A percentile compares a stretch with the other conserved stretches of the same genome.
These are phyloP conservation scores for Trichoderma semiorbis DNA, from an alignment of 2,329 filamentous ascomycete genomes.

Conservation along the genomic window DNA sequence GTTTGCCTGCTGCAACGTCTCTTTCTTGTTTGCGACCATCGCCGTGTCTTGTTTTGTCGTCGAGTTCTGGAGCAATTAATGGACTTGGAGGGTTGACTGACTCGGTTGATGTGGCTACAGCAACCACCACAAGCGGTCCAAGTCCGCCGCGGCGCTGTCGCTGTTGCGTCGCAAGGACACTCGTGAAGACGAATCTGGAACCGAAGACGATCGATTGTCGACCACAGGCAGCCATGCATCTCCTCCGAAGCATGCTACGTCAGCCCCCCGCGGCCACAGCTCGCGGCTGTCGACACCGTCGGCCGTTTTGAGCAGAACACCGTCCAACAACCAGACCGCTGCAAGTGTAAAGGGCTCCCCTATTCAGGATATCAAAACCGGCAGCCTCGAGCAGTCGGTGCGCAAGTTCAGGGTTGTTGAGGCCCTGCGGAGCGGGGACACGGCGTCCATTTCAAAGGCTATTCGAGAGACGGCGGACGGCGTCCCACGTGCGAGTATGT, in stretches of 20 bases:
- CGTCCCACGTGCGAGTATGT: conserved; percentile 54
- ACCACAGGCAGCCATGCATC: conserved; percentile 30
- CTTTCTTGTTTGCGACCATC: not conserved
- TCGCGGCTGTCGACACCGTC: conserved; percentile 46
- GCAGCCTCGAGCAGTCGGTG: conserved; percentile 84
- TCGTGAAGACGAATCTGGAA: conserved; percentile 51
- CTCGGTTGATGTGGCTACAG: conserved; percentile 3
- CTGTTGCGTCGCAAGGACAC: conserved; percentile 52
- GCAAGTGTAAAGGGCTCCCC: conserved; percentile 22
- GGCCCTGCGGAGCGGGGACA: conserved; percentile 85
- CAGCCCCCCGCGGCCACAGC: conserved; percentile 40
- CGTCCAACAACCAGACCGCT: conserved; percentile 32
- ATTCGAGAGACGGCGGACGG: conserved; percentile 64
- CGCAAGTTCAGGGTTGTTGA: conserved; percentile 93
- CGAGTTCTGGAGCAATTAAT: not conserved
- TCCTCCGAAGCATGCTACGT: conserved; percentile 32
- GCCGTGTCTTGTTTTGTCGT: not conserved
- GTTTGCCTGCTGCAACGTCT: not conserved
- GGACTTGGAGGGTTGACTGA: not conserved
- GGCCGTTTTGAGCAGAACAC: conserved; percentile 39
- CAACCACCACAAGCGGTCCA: conserved; percentile 49
- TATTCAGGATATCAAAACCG: conserved; percentile 42
- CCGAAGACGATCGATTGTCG: conserved; percentile 47
- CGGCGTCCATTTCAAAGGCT: conserved; percentile 80
- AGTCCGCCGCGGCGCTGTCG: conserved; percentile 49